Evolutionary conservation across 352 stramenopile genomes (phyloP).

Genomic region (Globisporangium camurandrum): DNA sequence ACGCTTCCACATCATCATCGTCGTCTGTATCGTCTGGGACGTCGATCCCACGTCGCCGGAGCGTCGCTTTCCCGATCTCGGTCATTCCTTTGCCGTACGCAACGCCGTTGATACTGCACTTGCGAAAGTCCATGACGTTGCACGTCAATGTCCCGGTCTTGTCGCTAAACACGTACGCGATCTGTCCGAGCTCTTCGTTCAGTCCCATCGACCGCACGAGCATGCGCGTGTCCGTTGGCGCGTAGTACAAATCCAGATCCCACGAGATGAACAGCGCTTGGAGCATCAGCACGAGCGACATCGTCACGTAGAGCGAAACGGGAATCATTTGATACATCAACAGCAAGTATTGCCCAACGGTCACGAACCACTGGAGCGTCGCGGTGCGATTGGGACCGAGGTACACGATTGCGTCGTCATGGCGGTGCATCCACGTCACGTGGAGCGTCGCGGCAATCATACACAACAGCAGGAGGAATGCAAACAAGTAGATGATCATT

Average conservation of each 20-base stretch:
- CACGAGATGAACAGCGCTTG: background rate
- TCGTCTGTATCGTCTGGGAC: background rate
- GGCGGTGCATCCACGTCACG: constrained; percentile 54
- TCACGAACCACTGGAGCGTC: constrained; percentile 7
- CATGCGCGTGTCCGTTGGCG: background rate
- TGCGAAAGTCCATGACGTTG: constrained; percentile 97
- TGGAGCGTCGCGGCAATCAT: constrained; percentile 18
- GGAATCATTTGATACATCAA: constrained; percentile 94
- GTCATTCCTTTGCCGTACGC: constrained; percentile 84
- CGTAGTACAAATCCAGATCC: background rate
- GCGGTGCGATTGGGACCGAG: constrained; percentile 41
- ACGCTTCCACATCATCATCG: too few relatives aligned
- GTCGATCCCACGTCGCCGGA: background rate
- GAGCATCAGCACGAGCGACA: constrained; percentile 66
- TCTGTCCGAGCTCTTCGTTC: constrained; percentile 91
- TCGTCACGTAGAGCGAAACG: constrained; percentile 90
- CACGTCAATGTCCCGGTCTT: constrained; percentile 98
- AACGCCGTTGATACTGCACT: constrained; percentile 69
- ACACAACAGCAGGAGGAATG: constrained; percentile 26
- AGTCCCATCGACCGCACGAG: constrained; percentile 46
- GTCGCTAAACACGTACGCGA: constrained; percentile 98
- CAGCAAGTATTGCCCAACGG: constrained; percentile 35
- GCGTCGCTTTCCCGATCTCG: constrained; percentile 1
- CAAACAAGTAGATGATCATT: constrained; percentile 73
- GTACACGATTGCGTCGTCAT: constrained; percentile 67